Evolutionary conservation across 306 rosid genomes (phyloP), one percentile per base, ranked within the genome.

Genomic region (Datisca glomerata): DNA sequence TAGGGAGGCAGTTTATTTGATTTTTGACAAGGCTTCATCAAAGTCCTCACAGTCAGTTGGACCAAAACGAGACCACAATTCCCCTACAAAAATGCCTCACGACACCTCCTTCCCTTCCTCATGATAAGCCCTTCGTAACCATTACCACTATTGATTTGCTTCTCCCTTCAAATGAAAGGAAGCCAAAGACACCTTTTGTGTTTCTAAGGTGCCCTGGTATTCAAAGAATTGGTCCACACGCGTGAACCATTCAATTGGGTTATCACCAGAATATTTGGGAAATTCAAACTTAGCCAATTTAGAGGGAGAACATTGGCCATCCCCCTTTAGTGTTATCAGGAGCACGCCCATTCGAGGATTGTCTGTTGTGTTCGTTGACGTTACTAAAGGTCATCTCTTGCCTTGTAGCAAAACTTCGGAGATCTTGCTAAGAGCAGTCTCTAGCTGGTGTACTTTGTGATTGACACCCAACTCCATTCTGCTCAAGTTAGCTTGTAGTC

Each of bases 91-190:
- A 1, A 0, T 0, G 2, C 2, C 25, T 28, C 41, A 47, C 1
- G 40, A 2, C 3, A 28, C 2, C 9, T 0, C 24, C 1, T 8
- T 3, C 6, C 23, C 6, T 18, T 31, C 40, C 1, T 17, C 24
- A n/a, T n/a, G n/a, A 7, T 8, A 5, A 0, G 43, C 8, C 9
- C 12, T 3, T 2, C 7, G 2, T 1, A 18, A 4, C 5, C 23
- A 17, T 12, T 12, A 18, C 27, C 25, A 32, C 27, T 41, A 47
- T 18, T 29, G 40, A 2, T 47, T 31, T 3, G 24, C 53, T 12
- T 47, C 29, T 2, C 53, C 28, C 21, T 47, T n/a, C 12, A 47
- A 4, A 16, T 47, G 53, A 16, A 4, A 32, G 3, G 53, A 10
- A 2, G 17, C 53, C 27, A 47, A 7, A 1, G 24, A 1, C 0